phyloP scores from a whole-genome alignment of 73 alveolate genomes.

The Durusdinium trenchii region DNA sequence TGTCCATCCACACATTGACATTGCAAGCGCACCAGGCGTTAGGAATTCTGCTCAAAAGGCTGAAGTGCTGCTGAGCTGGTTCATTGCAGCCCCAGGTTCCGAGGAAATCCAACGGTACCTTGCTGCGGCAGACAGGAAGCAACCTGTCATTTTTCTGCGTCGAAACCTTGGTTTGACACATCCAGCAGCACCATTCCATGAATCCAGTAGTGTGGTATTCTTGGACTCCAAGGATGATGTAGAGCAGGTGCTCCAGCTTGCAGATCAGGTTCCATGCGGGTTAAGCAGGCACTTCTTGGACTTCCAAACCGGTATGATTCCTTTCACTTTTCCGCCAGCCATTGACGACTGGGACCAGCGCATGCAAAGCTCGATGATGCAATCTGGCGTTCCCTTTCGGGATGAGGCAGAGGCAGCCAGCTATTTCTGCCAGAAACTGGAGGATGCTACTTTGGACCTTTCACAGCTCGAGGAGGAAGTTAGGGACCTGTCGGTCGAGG shows the following conservation, averaged over 20 bases:
- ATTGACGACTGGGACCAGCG: constrained; percentile 43
- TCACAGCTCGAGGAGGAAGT: not conserved
- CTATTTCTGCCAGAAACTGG: constrained; percentile 30
- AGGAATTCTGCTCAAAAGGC: not conserved
- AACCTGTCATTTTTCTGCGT: constrained; percentile 13
- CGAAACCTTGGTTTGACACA: constrained; percentile 12
- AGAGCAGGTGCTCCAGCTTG: not conserved
- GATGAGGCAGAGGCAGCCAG: constrained; percentile 32
- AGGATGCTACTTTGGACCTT: constrained; percentile 1
- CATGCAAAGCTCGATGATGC: constrained; percentile 4
- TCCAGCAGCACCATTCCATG: not conserved
- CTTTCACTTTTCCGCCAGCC: constrained; percentile 39
- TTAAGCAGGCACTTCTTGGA: constrained; percentile 19
- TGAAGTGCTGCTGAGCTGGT: not conserved
- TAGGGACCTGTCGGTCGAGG: not conserved
- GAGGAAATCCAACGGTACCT: not conserved
- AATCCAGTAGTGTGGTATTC: not conserved
- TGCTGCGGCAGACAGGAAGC: not conserved
- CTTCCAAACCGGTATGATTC: constrained; percentile 44
- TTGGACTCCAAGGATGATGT: not conserved
- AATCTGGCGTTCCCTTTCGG: not conserved
- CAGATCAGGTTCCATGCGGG: constrained; percentile 1
- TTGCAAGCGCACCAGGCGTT: not conserved
- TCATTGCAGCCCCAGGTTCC: constrained; percentile 36
- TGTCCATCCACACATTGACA: constrained; percentile 40